Evolutionary conservation across 2,329 filamentous ascomycete genomes (phyloP), one percentile per base, ranked within the genome.

Genomic region (Aciculosporium take): DNA sequence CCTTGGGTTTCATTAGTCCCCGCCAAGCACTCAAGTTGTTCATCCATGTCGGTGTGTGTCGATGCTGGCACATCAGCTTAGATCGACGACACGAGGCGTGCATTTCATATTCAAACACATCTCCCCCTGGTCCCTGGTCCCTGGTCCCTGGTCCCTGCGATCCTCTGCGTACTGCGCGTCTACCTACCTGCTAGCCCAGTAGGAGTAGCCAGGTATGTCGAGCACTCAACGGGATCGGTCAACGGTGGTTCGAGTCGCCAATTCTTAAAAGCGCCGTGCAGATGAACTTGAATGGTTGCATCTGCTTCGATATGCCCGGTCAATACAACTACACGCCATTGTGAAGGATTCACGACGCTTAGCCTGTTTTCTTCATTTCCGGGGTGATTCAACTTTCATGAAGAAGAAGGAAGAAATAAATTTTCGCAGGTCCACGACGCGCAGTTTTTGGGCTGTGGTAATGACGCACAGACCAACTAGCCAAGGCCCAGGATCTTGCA

Each of bases 181-280:
- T n/a, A n/a, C n/a, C n/a, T n/a, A n/a, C n/a, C n/a, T n/a, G n/a
- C n/a, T n/a, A n/a, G n/a, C n/a, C n/a, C n/a, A n/a, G n/a, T n/a
- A n/a, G n/a, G n/a, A n/a, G n/a, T n/a, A n/a, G n/a, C n/a, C n/a
- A 36, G 46, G 50, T 32, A 71, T 74, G 71, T 76, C 68, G 72
- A 68, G 61, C 67, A 67, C 72, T 74, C 70, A 75, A 77, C 73
- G 73, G 73, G 71, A 76, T 68, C 69, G 71, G 66, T 66, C 64
- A 70, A 73, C 63, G 60, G 61, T 44, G 51, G 54, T 58, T 63
- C 67, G 68, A 72, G 64, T 72, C 68, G 62, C 67, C 71, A 75
- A 76, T 77, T 76, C 72, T 76, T 76, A 62, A 60, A 74, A 75
- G 71, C 71, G 64, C 68, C 72, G 67, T 55, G 55, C 61, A 55